Base-by-base conservation (phyloP, 306 rosid species). In the Vicia faba region DNA sequence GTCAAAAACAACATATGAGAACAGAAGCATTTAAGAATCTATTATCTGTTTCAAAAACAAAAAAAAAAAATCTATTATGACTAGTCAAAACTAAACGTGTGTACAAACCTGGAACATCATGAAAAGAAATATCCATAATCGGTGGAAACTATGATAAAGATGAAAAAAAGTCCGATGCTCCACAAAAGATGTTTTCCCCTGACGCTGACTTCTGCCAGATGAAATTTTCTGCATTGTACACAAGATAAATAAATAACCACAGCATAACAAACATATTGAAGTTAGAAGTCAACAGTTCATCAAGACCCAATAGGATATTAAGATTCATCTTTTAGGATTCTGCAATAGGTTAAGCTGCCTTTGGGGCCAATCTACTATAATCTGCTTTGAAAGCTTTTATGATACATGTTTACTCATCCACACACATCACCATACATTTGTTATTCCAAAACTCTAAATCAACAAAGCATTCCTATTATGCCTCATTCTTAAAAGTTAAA, bases 61-160 rank as follows among this genome's bases (percentile, higher is more conserved):
- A 25, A 29, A 29, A 29, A 29, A 5, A 29, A 1, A 4, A 53
- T 12, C 31, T 18, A 18, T 48, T 26, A 63, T 4, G 45, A 54
- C 9, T 14, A 14, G 1, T 5, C 31, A 15, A 26, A 25, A 59
- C 43, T 39, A 48, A 8, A 72, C 8, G 46, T 35, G 64, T 26
- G 68, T 13, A 61, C 66, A 73, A 68, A 92, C 98, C 98, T 92
- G 98, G 78, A 92, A 92, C 98, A 92, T 92, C 98, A 92, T 87
- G 71, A 76, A 83, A 69, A 92, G 95, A 80, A 92, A 92, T 80
- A 92, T 89, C 98, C 98, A 92, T 65, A 92, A 61, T 23, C 96
- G 88, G 55, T 92, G 96, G 78, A 92, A 92, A 74, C 98, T 92
- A 51, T 92, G 98, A 82, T 87, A 92, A 12, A 92, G 88, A 86